These are phyloP conservation scores for Scutellaria barbata DNA, from an alignment of 257 asterid genomes.

Conservation along the genomic window DNA sequence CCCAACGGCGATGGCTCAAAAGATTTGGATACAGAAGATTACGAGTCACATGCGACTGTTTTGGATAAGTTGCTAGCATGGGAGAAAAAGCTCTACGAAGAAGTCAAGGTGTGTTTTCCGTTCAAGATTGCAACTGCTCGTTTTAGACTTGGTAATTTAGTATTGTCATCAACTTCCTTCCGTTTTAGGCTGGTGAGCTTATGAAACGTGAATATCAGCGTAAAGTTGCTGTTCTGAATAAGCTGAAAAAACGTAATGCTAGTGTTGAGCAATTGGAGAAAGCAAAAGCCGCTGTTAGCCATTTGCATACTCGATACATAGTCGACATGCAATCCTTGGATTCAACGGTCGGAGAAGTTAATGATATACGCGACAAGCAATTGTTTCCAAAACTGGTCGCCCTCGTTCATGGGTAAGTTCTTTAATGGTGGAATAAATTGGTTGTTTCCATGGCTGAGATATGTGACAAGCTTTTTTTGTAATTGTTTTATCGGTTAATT, in stretches of 20 bases:
- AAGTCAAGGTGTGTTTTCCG: slow-evolving; percentile 71
- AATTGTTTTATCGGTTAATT: background rate
- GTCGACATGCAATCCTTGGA: slow-evolving; percentile 98
- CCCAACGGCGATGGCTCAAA: slow-evolving; percentile 62
- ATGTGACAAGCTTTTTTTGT: background rate
- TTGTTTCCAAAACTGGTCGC: slow-evolving; percentile 85
- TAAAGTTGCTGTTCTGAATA: slow-evolving; percentile 72
- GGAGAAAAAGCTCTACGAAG: slow-evolving; percentile 98
- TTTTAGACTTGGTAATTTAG: background rate
- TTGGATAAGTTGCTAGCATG: slow-evolving; percentile 95
- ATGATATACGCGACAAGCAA: slow-evolving; percentile 91
- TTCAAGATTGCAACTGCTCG: background rate
- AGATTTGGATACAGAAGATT: slow-evolving; percentile 64
- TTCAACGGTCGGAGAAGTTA: slow-evolving; percentile 87
- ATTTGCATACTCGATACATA: slow-evolving; percentile 88
- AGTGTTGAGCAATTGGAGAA: slow-evolving; percentile 84
- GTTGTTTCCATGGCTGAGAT: background rate
- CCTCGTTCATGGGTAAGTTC: slow-evolving; percentile 75
- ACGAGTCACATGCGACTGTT: slow-evolving; percentile 92
- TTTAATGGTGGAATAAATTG: background rate
- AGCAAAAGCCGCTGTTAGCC: slow-evolving; percentile 96
- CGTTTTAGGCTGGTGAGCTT: slow-evolving; percentile 78
- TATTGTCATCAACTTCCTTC: slow-evolving; percentile 10
- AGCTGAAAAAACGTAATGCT: slow-evolving; percentile 77
- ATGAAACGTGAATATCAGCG: slow-evolving; percentile 90